Conservation (phyloP, 2,329 filamentous ascomycete genomes). For the Alternaria consortialis region DNA sequence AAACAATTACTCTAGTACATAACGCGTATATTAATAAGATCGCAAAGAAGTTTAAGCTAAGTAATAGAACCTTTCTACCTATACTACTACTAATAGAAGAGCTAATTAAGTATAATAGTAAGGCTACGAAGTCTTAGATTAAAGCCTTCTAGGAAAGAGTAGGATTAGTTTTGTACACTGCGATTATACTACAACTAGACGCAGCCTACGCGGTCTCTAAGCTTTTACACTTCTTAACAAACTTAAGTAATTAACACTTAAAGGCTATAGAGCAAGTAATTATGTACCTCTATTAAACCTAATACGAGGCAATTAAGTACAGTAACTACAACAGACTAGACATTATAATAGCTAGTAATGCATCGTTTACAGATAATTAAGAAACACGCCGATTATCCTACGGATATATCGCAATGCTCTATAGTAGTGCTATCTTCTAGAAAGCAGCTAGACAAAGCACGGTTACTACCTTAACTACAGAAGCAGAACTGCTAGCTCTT, state of each 20-base stretch:
- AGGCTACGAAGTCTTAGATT: too few species aligned
- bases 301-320: not conserved
- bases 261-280: not conserved
- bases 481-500: not conserved
- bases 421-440: not conserved
- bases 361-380: too few species aligned
- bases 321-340: not conserved
- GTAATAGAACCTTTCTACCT: not conserved
- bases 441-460: not conserved
- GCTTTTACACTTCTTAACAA: too few species aligned
- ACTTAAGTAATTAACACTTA: too few species aligned
- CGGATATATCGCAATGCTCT: not conserved
- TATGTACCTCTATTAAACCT: not conserved
- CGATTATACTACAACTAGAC: too few species aligned
- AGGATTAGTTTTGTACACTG: too few species aligned
- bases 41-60: not conserved
- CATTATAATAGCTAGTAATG: not conserved
- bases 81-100: too few species aligned
- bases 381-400: too few species aligned
- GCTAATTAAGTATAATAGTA: too few species aligned
- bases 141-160: too few species aligned
- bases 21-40: not conserved
- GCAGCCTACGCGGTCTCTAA: too few species aligned
- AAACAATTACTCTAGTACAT: not conserved
- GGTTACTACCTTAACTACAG: not conserved